These are phyloP conservation scores for Cajanus cajan DNA, from an alignment of 306 rosid species.

Conservation along the genomic window DNA sequence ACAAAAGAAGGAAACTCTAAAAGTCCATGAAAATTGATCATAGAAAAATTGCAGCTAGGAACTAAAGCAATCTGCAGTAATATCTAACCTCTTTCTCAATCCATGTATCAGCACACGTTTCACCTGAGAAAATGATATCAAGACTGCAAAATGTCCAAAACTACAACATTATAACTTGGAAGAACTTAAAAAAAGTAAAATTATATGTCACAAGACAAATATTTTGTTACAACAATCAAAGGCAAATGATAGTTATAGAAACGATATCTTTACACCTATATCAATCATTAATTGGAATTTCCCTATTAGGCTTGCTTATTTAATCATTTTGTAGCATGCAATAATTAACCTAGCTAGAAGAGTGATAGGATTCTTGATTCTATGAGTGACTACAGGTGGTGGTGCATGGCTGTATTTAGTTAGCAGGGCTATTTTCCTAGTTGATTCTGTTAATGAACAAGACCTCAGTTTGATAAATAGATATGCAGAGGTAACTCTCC, in stretches of 20 bases:
- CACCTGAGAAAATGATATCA: conserved; percentile 70
- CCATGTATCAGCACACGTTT: conserved; percentile 93
- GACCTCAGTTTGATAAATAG: conserved; percentile 1
- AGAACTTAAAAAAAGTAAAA: background rate
- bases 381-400: background rate
- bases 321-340: background rate
- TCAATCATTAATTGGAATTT: background rate
- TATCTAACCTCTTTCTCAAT: conserved; percentile 87
- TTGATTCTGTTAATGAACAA: no score
- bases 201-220: background rate
- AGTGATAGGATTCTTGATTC: background rate
- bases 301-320: background rate
- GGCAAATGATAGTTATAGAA: conserved; percentile 1
- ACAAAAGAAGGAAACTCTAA: background rate
- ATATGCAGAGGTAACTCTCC: background rate
- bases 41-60: conserved; percentile 10
- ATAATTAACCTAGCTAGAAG: background rate
- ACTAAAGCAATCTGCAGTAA: conserved; percentile 13
- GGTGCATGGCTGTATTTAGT: background rate
- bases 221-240: background rate
- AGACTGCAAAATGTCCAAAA: conserved; percentile 60
- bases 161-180: conserved; percentile 21
- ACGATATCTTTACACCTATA: background rate
- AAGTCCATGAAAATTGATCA: background rate
- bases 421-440: background rate